These are phyloP conservation scores for Priceomyces fermenticarens DNA, from an alignment of 805 yeast species.

Conservation along the genomic window DNA sequence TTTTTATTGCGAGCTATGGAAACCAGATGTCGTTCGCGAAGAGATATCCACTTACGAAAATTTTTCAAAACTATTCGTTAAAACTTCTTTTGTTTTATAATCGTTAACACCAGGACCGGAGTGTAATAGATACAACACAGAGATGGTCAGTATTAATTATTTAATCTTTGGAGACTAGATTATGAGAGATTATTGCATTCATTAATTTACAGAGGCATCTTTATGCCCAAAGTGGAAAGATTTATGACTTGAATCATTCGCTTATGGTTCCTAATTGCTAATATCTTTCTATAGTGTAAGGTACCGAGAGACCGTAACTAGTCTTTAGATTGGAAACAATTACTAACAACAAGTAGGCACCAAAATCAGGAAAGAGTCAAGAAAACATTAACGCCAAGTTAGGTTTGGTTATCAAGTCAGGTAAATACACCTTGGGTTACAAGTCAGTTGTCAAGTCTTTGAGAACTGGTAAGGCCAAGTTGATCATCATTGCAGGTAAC, in stretches of 20 bases:
- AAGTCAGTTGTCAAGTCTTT: constrained; percentile 97
- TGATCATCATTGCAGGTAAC: constrained; percentile 97
- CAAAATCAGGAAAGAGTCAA: constrained; percentile 78
- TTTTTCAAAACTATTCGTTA: not conserved
- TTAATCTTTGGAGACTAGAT: too few relatives aligned
- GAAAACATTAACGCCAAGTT: constrained; percentile 98
- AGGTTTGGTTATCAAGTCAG: constrained; percentile 97
- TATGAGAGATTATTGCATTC: too few relatives aligned
- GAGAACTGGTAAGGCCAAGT: constrained; percentile 99
- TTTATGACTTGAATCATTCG: too few relatives aligned
- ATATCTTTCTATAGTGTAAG: too few relatives aligned
- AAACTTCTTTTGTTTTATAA: not conserved
- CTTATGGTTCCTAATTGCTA: too few relatives aligned
- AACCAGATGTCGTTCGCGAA: too few relatives aligned
- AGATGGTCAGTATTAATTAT: constrained; percentile 83
- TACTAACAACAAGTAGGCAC: constrained; percentile 74
- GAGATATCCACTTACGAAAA: too few relatives aligned
- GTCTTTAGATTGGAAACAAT: not conserved
- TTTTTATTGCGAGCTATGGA: too few relatives aligned
- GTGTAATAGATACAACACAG: constrained; percentile 80
- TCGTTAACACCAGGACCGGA: constrained; percentile 69
- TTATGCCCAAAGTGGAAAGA: too few relatives aligned
- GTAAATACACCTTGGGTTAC: constrained; percentile 99
- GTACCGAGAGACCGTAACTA: too few relatives aligned
- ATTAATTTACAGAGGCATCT: too few relatives aligned